phyloP scores from a whole-genome alignment of 139 green algal species.

The Coelastrella sp. region DNA sequence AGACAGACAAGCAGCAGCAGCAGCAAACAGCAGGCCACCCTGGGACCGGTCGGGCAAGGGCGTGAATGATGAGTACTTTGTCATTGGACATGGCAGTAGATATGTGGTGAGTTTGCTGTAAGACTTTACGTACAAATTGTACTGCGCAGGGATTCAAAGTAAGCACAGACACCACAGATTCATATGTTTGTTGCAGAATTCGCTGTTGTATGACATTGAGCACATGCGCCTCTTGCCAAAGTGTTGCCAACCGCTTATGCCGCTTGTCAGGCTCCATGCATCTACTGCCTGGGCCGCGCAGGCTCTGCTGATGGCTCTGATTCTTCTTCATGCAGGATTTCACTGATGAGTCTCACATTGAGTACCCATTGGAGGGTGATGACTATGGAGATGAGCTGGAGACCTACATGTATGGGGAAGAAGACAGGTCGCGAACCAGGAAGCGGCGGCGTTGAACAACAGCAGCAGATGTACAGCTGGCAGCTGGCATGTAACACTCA shows the following conservation, averaged over 20 bases:
- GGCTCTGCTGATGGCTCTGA: not conserved
- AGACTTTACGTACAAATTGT: not conserved
- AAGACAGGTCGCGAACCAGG: not conserved
- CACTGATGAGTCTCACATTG: not conserved
- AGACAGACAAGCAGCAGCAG: not conserved
- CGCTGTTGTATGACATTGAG: too few relatives aligned
- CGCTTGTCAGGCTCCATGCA: not conserved
- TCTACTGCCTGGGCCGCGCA: not conserved
- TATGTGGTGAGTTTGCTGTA: constrained; percentile 15
- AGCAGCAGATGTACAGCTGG: too few relatives aligned
- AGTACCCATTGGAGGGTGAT: not conserved
- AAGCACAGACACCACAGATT: too few relatives aligned
- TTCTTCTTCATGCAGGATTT: not conserved
- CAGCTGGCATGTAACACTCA: too few relatives aligned
- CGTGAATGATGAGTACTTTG: constrained; percentile 19
- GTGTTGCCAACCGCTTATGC: not conserved
- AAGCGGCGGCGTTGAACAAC: not conserved
- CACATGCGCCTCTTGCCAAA: too few relatives aligned
- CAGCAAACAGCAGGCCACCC: not conserved
- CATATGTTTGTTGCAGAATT: too few relatives aligned
- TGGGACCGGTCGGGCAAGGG: not conserved
- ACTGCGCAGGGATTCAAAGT: too few relatives aligned
- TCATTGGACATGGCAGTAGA: not conserved
- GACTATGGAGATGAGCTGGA: constrained; percentile 25
- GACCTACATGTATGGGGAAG: not conserved